These are phyloP conservation scores for Talaromyces sp. DNA, from an alignment of 2,329 filamentous ascomycete species.

Conservation along the genomic window DNA sequence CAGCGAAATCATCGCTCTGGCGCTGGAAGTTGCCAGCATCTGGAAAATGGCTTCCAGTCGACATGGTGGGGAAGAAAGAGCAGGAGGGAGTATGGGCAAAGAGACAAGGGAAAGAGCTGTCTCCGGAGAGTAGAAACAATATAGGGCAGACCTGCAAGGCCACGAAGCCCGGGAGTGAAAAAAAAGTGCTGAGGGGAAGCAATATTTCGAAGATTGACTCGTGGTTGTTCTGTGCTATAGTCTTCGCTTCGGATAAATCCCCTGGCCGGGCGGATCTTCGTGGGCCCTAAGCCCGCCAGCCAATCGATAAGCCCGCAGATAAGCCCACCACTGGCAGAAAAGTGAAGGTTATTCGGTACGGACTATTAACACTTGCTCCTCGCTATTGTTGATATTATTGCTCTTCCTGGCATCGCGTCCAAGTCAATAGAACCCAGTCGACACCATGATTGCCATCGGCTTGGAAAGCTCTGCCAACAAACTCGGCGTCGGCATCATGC, in stretches of 20 bases:
- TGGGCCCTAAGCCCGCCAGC: slow-evolving; percentile 6
- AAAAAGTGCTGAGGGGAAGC: slow-evolving; percentile 4
- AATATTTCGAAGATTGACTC: background rate
- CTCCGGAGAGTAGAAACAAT: background rate
- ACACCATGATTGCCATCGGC: slow-evolving; percentile 59
- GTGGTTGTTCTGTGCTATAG: slow-evolving; percentile 14
- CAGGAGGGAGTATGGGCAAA: slow-evolving; percentile 5
- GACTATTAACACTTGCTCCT: background rate
- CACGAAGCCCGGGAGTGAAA: background rate
- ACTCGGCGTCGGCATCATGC: slow-evolving; percentile 86
- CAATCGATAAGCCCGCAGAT: slow-evolving; percentile 23
- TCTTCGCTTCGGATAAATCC: slow-evolving; percentile 15
- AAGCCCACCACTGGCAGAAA: background rate
- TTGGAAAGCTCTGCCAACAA: slow-evolving; percentile 97
- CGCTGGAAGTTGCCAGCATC: slow-evolving; percentile 36
- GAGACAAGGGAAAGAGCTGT: slow-evolving; percentile 1
- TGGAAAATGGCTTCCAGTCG: slow-evolving; percentile 28
- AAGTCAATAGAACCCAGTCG: background rate
- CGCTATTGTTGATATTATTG: background rate
- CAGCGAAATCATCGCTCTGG: slow-evolving; percentile 47
- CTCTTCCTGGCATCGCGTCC: background rate
- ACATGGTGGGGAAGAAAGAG: slow-evolving; percentile 22
- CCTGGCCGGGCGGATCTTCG: slow-evolving; percentile 9
- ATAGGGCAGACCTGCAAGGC: background rate
- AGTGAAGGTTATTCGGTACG: background rate